Evolutionary conservation across 2,329 filamentous ascomycete genomes (phyloP), one percentile per base, ranked within the genome.

Genomic region (Chrysoporthe austroafricana): DNA sequence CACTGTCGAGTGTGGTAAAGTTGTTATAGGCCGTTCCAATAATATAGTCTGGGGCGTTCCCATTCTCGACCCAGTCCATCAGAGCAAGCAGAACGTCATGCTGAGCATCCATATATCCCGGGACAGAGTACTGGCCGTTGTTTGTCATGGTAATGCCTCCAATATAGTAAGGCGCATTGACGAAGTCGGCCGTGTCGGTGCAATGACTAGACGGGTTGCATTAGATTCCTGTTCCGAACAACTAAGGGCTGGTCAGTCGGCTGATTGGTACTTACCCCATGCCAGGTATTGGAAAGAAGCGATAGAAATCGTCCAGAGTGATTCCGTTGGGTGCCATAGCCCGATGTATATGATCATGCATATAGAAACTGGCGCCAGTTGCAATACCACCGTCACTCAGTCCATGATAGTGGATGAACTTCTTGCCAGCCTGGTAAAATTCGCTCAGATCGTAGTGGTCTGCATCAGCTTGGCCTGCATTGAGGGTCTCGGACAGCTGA

Each of bases 211-310:
- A 16, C n/a, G 32, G 5, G 3, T 34, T 1, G 1, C 4, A 9
- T 32, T 4, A 54, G 21, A 6, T 16, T 48, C 14, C 11, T 32
- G 48, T 52, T 54, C 21, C 11, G 46, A 4, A 21, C 3, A 50
- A 50, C 11, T 18, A 6, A 50, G 26, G 26, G 26, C 26, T 26
- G 26, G 26, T 26, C 26, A 26, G 26, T 26, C 26, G 26, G 26
- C 26, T 8, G n/a, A 21, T 52, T 2, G 50, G 21, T 54, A 34
- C 21, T 54, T 56, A 42, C 44, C 42, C 16, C 77, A 85, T 83
- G 9, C 85, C 85, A 6, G 79, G 80, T 69, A 87, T 79, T 42
- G 79, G 79, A 77, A 87, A 87, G 73, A 79, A 82, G 18, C 34
- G 32, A 42, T 58, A 58, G 16, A 58, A 58, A 21, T 58, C 18